Evolutionary conservation across 129 eudicot species (phyloP).

Genomic region (Chrysanthemum lavandulifolium): DNA sequence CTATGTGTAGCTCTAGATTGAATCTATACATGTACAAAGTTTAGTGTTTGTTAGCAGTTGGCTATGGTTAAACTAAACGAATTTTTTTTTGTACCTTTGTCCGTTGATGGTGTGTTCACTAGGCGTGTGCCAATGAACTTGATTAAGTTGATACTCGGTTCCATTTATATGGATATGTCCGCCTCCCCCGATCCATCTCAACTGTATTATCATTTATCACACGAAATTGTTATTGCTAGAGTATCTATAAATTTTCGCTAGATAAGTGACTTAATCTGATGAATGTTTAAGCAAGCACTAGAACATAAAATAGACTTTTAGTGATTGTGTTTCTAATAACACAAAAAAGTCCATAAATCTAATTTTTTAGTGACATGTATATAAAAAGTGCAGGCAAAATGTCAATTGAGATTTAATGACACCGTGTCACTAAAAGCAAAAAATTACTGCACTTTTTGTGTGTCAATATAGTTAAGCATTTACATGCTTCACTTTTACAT

Average conservation of each 20-base stretch:
- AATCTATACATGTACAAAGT: not conserved
- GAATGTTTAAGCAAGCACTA: too few relatives aligned
- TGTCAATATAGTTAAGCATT: too few relatives aligned
- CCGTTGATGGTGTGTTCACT: slow-evolving; percentile 3
- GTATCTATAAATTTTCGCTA: not conserved
- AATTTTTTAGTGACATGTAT: too few relatives aligned
- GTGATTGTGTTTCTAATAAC: too few relatives aligned
- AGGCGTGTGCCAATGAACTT: slow-evolving; percentile 12
- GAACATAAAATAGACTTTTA: too few relatives aligned
- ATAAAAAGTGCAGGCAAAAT: too few relatives aligned
- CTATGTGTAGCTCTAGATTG: slow-evolving; percentile 11
- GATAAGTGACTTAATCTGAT: not conserved
- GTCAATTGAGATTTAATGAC: too few relatives aligned
- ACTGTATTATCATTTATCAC: not conserved
- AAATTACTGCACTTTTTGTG: too few relatives aligned
- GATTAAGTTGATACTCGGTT: slow-evolving; percentile 8
- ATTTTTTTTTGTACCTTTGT: not conserved
- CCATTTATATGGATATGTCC: slow-evolving; percentile 3
- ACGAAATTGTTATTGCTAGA: not conserved
- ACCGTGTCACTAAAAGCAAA: too few relatives aligned
- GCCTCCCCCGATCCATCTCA: slow-evolving; percentile 5
- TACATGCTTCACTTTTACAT: too few relatives aligned
- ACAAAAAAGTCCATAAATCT: too few relatives aligned
- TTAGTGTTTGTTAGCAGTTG: not conserved
- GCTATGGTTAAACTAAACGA: not conserved